These are phyloP conservation scores for Penicillium verrucosum DNA, from an alignment of 2,329 filamentous ascomycete genomes.

Conservation along the genomic window DNA sequence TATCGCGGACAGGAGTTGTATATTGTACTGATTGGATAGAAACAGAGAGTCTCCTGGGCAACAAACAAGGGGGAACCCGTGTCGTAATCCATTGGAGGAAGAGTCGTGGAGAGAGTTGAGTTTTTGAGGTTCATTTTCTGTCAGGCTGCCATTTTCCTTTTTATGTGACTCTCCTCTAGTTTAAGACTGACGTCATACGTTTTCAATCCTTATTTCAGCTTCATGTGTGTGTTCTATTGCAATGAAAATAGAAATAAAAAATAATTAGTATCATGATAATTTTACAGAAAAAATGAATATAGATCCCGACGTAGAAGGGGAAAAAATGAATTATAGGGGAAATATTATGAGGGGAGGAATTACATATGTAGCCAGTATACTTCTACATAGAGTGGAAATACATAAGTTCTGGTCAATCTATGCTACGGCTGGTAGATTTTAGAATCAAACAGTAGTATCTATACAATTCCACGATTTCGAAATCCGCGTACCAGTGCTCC, in stretches of 20 bases:
- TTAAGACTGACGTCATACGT: not conserved
- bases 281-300: not conserved
- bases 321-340: not conserved
- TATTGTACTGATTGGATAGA: conserved; percentile 34
- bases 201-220: not conserved
- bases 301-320: rapidly evolving
- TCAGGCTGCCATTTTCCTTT: not conserved
- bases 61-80: conserved; percentile 22
- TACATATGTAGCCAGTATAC: too few relatives aligned
- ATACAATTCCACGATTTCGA: not conserved
- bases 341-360: too few relatives aligned
- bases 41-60: conserved; percentile 30
- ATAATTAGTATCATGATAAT: not conserved
- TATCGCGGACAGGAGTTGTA: conserved; percentile 35
- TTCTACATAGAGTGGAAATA: not conserved
- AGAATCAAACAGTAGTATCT: too few relatives aligned
- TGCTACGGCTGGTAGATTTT: too few relatives aligned
- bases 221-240: not conserved
- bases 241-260: not conserved
- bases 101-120: not conserved
- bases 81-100: not conserved
- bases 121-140: not conserved
- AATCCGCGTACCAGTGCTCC: not conserved
- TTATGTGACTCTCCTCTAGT: not conserved
- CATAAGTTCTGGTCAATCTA: not conserved